These are phyloP conservation scores for Brassica hybrid DNA, from an alignment of 441 rosid genomes.

Conservation along the genomic window DNA sequence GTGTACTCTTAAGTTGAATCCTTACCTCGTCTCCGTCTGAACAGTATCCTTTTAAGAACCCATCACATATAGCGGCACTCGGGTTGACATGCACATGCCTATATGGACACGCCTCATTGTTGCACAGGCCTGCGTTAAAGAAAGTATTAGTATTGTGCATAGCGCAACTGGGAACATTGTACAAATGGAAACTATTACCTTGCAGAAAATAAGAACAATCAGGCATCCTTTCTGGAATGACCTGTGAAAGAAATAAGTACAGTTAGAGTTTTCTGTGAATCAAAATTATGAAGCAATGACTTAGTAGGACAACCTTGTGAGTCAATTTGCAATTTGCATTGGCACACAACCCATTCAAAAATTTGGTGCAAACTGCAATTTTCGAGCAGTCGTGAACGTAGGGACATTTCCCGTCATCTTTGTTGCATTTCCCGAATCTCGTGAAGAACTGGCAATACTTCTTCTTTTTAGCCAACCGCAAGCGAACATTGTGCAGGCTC, in stretches of 20 bases:
- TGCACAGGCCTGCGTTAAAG: constrained; percentile 79
- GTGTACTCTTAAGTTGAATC: constrained; percentile 19
- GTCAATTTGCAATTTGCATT: constrained; percentile 87
- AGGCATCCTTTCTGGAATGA: constrained; percentile 98
- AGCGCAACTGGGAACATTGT: not conserved
- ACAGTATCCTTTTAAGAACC: constrained; percentile 92
- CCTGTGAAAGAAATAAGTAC: constrained; percentile 55
- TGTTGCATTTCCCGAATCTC: constrained; percentile 98
- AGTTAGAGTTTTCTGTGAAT: constrained; percentile 30
- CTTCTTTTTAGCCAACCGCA: constrained; percentile 79
- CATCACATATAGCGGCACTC: constrained; percentile 77
- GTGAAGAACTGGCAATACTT: constrained; percentile 94
- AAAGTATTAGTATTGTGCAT: constrained; percentile 40
- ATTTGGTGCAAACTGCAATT: constrained; percentile 96
- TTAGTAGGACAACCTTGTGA: constrained; percentile 68
- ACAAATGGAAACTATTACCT: constrained; percentile 54
- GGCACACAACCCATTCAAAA: constrained; percentile 82
- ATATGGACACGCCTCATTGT: constrained; percentile 79
- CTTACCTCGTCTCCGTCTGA: constrained; percentile 93
- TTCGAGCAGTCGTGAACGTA: constrained; percentile 93
- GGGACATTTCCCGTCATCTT: constrained; percentile 90
- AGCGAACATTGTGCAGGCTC: constrained; percentile 96
- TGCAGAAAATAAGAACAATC: constrained; percentile 95
- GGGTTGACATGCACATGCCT: constrained; percentile 98
- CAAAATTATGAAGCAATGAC: constrained; percentile 27